Percentiles rank a stretch among this genome's conserved stretches.
phyloP scores from a whole-genome alignment of 2,329 filamentous ascomycete species.

The Calonectria naviculata region DNA sequence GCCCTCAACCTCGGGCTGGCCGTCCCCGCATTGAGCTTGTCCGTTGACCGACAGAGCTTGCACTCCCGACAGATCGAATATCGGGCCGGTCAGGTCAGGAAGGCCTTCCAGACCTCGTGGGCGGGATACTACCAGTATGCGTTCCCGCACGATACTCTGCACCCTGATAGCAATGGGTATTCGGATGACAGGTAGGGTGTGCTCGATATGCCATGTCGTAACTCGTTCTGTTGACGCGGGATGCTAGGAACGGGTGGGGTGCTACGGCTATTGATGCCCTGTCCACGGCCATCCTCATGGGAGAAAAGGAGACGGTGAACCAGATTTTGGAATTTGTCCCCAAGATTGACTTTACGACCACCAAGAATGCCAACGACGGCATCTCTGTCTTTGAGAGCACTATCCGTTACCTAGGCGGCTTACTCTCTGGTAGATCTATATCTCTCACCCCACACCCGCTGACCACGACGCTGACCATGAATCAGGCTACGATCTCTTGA shows the following conservation, averaged over 20 bases:
- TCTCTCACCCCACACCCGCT: neutral
- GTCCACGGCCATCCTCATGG: constrained; percentile 83
- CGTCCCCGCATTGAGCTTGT: constrained; percentile 4
- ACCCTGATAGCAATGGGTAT: constrained; percentile 72
- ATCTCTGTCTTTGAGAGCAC: constrained; percentile 92
- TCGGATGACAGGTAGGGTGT: constrained; percentile 73
- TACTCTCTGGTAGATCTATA: constrained; percentile 71
- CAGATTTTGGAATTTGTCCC: constrained; percentile 78
- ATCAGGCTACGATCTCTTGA: constrained; percentile 76
- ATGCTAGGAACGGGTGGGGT: constrained; percentile 81
- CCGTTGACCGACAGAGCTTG: neutral
- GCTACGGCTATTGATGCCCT: constrained; percentile 85
- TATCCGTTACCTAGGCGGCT: constrained; percentile 85
- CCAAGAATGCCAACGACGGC: constrained; percentile 51
- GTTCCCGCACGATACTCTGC: constrained; percentile 81
- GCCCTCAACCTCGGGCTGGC: constrained; percentile 3
- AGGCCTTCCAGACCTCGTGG: constrained; percentile 78
- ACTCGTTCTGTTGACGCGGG: constrained; percentile 59
- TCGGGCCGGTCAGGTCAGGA: constrained; percentile 71
- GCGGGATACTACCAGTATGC: constrained; percentile 79
- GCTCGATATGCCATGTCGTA: constrained; percentile 31
- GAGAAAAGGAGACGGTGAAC: constrained; percentile 72
- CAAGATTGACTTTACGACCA: constrained; percentile 76
- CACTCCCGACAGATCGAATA: constrained; percentile 45
- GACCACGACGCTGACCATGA: neutral